These are phyloP conservation scores for Collybia sordida DNA, from an alignment of 768 basidiomycete genomes.

Conservation along the genomic window DNA sequence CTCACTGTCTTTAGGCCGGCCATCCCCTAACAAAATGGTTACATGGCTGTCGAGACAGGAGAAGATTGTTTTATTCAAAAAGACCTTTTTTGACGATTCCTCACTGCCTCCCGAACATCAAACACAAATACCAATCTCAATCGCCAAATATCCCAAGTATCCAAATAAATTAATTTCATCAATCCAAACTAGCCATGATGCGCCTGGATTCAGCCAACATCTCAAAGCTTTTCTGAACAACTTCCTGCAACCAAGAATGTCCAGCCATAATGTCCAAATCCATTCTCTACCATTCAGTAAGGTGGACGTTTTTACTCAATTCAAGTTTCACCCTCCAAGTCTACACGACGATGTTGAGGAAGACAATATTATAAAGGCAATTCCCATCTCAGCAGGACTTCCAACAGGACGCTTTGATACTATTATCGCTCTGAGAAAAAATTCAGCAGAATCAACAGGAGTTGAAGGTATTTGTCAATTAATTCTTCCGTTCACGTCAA, in stretches of 20 bases:
- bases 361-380: slow-evolving; percentile 18
- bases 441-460: slow-evolving; percentile 21
- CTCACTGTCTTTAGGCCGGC: too few species aligned
- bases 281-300: slow-evolving; percentile 15
- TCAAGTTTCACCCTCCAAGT: slow-evolving; percentile 17
- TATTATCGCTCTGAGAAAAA: slow-evolving; percentile 13
- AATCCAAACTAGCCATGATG: slow-evolving; percentile 12
- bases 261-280: not conserved
- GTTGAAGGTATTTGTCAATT: slow-evolving; percentile 10
- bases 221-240: slow-evolving; percentile 23
- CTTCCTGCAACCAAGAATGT: slow-evolving; percentile 10
- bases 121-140: not conserved
- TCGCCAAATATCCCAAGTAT: slow-evolving; percentile 4
- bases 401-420: slow-evolving; percentile 24
- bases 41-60: slow-evolving; percentile 35
- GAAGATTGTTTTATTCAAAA: slow-evolving; percentile 17
- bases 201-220: slow-evolving; percentile 21
- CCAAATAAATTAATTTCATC: slow-evolving; percentile 13
- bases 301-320: slow-evolving; percentile 20
- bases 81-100: not conserved
- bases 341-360: slow-evolving; percentile 17
- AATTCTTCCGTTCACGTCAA: not conserved
- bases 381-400: slow-evolving; percentile 7
- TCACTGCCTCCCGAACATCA: not conserved
- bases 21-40: too few species aligned